Evolutionary conservation across 2,329 filamentous ascomycete species (phyloP), one percentile per base, ranked within the genome.

Genomic region (Pleurostoma richardsiae): DNA sequence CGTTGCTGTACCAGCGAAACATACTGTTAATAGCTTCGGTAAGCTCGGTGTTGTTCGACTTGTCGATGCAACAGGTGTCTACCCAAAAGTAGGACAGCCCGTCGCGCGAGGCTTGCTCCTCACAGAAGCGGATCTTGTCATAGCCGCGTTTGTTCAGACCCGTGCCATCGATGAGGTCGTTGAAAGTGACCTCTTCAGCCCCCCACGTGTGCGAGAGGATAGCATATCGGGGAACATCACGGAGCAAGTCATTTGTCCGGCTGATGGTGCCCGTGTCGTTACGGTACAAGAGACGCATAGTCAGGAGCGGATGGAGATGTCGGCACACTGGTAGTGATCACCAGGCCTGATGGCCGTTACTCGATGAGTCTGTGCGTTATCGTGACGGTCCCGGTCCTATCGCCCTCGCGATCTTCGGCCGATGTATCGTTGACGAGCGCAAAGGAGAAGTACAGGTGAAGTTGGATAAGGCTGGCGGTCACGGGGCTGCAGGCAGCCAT

Each of bases 191-290:
- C 30, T 54, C 54, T 4, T 48, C 42, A 11, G 29, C 26, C 1
- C 49, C 49, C 60, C 61, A 49, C 53, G 58, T 38, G 59, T 64
- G 43, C 55, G 59, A 43, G 55, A 62, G 19, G 57, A 61, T 54
- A 29, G 49, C 50, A 38, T 54, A 33, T 26, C 30, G 29, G 29
- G 48, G 48, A 28, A 49, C 39, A 28, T 42, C 8, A n/a, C 36
- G 41, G 10, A 19, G 40, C 11, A 49, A 26, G 29, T 49, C 44
- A 27, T 44, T 39, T 8, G 40, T 46, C 29, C 41, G 40, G 19
- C 39, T 39, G 6, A 49, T 29, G 3, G 26, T 38, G 27, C 41
- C 40, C 19, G 19, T 19, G 10, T 43, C 39, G 27, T 29, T 39
- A 26, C 31, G 44, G 8, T 49, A 30, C 5, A 49, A 36, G 10